Percentiles rank a stretch among this genome's conserved stretches.
These are phyloP conservation scores for Colletotrichum trifolii DNA, from an alignment of 2,329 filamentous ascomycete species.

Conservation along the genomic window DNA sequence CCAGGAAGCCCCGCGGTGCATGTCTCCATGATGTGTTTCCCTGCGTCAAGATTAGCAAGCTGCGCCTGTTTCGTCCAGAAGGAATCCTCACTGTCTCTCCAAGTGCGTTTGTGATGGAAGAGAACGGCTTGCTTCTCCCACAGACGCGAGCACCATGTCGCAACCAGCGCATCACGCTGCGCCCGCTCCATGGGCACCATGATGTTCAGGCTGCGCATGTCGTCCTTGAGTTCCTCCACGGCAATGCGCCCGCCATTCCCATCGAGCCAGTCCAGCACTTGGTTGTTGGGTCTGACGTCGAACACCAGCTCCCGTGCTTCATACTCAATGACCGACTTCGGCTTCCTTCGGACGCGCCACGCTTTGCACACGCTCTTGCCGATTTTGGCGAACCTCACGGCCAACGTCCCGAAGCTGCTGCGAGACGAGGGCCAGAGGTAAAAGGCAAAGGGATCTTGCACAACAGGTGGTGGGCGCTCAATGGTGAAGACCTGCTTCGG, in stretches of 20 bases:
- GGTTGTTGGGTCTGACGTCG: constrained; percentile 41
- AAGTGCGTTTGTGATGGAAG: constrained; percentile 19
- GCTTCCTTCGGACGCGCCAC: constrained; percentile 28
- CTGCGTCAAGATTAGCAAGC: background rate
- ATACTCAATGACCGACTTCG: constrained; percentile 35
- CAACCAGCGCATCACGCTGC: constrained; percentile 48
- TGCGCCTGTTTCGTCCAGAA: background rate
- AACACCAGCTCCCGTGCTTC: constrained; percentile 42
- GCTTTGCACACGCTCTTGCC: constrained; percentile 36
- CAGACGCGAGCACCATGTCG: constrained; percentile 48
- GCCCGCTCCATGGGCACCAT: constrained; percentile 44
- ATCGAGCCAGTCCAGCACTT: constrained; percentile 48
- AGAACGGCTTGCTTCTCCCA: constrained; percentile 47
- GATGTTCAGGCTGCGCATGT: constrained; percentile 45
- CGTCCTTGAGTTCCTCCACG: constrained; percentile 46
- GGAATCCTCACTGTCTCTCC: constrained; percentile 24
- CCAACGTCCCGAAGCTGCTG: constrained; percentile 15
- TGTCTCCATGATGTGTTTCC: constrained; percentile 28
- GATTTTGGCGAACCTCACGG: constrained; percentile 11
- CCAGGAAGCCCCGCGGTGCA: constrained; percentile 17
- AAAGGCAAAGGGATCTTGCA: constrained; percentile 45
- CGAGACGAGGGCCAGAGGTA: constrained; percentile 37
- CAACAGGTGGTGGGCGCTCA: constrained; percentile 44
- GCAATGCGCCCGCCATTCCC: constrained; percentile 40
- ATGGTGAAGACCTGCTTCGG: constrained; percentile 49